These are phyloP conservation scores for Acephala macrosclerotiorum DNA, from an alignment of 2,329 filamentous ascomycete species.

Conservation along the genomic window DNA sequence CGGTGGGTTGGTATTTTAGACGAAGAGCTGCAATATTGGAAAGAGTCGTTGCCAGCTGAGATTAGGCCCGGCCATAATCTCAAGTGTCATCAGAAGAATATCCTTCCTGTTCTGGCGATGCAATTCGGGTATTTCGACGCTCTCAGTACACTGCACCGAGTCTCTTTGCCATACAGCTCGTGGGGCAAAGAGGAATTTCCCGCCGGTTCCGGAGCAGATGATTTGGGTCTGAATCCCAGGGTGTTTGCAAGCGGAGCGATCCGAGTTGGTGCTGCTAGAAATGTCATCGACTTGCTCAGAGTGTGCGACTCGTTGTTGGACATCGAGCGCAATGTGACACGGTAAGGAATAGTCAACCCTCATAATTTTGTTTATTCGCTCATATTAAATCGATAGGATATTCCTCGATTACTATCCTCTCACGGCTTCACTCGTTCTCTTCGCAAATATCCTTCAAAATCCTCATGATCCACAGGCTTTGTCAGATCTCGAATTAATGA, in stretches of 20 bases:
- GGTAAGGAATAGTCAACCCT: too few species aligned
- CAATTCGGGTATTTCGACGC: conserved; percentile 37
- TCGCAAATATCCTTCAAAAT: conserved; percentile 94
- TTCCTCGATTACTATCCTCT: conserved; percentile 79
- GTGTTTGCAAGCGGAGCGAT: conserved; percentile 32
- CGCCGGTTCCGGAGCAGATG: conserved; percentile 11
- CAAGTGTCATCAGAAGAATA: conserved; percentile 29
- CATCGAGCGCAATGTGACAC: too few species aligned
- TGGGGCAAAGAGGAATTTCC: conserved; percentile 28
- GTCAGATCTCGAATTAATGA: conserved; percentile 88
- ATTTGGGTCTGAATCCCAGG: conserved; percentile 31
- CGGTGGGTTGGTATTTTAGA: conserved; percentile 35
- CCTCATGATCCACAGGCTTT: conserved; percentile 84
- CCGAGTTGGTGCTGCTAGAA: conserved; percentile 35
- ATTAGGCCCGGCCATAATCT: conserved; percentile 36
- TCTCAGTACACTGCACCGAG: conserved; percentile 34
- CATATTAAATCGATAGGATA: conserved; percentile 21
- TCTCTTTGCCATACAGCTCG: conserved; percentile 14
- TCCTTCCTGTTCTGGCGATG: conserved; percentile 34
- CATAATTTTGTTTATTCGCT: too few species aligned
- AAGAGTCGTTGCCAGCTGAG: conserved; percentile 35
- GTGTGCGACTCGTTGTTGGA: too few species aligned
- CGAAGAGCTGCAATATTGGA: conserved; percentile 36
- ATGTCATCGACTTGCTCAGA: conserved; percentile 28
- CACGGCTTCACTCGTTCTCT: conserved; percentile 88